Base-by-base conservation (phyloP, 495 filamentous ascomycete genomes). In the Opeltia flavorubescens region DNA sequence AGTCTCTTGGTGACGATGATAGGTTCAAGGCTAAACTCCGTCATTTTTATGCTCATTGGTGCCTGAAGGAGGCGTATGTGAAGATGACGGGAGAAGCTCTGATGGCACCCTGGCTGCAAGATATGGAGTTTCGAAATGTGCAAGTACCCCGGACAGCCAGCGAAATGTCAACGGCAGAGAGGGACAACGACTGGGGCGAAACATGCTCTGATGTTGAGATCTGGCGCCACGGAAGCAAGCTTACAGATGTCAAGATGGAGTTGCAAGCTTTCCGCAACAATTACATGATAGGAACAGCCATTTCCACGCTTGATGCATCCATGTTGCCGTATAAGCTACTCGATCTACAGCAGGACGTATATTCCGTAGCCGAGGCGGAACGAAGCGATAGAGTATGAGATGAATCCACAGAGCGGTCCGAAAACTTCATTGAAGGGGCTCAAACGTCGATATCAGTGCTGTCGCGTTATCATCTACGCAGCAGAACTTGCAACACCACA, bases 71-170 rank as follows among this genome's bases (percentile, higher is more conserved):
- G 64, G 84, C 88, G 1, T 95, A 88, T 64, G 77, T 95, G 51
- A 95, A 95, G 72, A 77, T 95, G 75, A 86, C 84, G 7, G 88
- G 88, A 25, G 87, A 94, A 54, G 88, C 85, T 15, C 66, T 95
- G 41, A 65, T 94, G 28, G 87, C 87, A 3, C 67, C 72, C 2
- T 94, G 86, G 87, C 59, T 94, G 46, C 66, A 69, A 44, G 68
- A 81, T 17, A 56, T 86, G 31, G 77, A 84, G 50, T 86, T 89
- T 46, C 60, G 65, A 39, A 72, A 82, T 47, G 78, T 84, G 5
- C 58, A 73, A 28, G 71, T 74, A 2, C 80, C 81, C 6, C 58
- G 53, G 8, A 60, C 70, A 5, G 59, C 58, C 5, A 47, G 41
- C 20, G 44, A 25, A 25, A 34, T 41, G 35, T n/a, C 17, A 25